Evolutionary conservation across 257 asterid species (phyloP), one percentile per base, ranked within the genome.

Genomic region (Pogostemon cablin): DNA sequence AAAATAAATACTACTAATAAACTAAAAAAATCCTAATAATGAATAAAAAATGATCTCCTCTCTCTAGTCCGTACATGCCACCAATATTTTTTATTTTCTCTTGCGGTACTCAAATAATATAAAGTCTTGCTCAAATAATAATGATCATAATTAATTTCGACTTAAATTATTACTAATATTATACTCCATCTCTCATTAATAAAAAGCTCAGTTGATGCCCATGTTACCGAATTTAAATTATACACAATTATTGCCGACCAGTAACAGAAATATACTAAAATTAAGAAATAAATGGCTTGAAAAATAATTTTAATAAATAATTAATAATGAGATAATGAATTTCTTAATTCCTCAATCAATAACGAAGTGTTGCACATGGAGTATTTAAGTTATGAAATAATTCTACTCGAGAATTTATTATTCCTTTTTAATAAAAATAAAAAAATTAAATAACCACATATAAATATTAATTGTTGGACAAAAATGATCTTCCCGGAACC

Each of bases 201-300:
- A 47, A 47, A 47, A 0, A 7, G 10, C 47, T 69, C 79, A 34
- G n/a, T 72, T 15, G 62, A 69, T 69, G 79, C 77, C 77, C 87
- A 83, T 75, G 87, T 68, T 48, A 71, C 53, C 3, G 61, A 46
- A 61, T 61, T 68, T 38, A 42, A 69, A n/a, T 54, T 35, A 61
- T 32, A 58, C 73, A 73, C 12, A 66, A 79, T 80, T 74, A 82
- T 87, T 83, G 95, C 84, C 86, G 86, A 86, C 90, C 91, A 77
- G 67, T 67, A 76, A 58, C 65, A 69, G 72, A 70, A 74, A 56
- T 53, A 9, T 73, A 61, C 69, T 70, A 32, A 40, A 71, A 60
- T 65, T 55, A 25, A 52, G 55, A 82, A 74, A 71, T 52, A 63
- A 37, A 67, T 61, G 65, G 58, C 66, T 76, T 74, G 55, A 35